Percentiles rank a stretch among this genome's conserved stretches.
phyloP scores from a whole-genome alignment of 208 protist species.

The Leishmania tarentolae region DNA sequence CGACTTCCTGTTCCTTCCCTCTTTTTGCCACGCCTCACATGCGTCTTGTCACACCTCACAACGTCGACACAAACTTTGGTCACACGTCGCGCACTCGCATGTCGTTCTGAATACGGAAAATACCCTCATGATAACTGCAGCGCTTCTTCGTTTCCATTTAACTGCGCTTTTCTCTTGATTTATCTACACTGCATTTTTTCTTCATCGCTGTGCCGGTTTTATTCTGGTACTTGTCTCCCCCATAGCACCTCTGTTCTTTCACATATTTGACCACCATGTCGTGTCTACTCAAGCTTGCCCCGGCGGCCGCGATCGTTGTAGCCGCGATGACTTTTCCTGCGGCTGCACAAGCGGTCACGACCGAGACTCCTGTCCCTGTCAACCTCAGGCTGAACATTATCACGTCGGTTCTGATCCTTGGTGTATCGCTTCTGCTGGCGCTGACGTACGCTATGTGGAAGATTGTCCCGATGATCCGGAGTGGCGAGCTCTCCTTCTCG shows the following conservation, averaged over 20 bases:
- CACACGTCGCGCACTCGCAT: neutral
- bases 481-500: constrained; percentile 39
- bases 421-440: constrained; percentile 25
- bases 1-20: neutral
- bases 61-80: neutral
- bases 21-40: neutral
- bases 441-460: constrained; percentile 27
- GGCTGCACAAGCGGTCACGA: constrained; percentile 6
- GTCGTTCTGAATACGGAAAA: neutral
- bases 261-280: constrained; percentile 2
- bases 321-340: neutral
- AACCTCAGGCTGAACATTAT: constrained; percentile 42
- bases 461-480: constrained; percentile 36
- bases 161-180: too few relatives aligned
- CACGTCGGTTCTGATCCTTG: constrained; percentile 53
- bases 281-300: constrained; percentile 7
- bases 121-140: neutral
- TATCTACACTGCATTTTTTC: too few relatives aligned
- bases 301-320: constrained; percentile 2
- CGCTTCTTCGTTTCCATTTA: neutral
- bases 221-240: neutral
- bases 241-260: neutral
- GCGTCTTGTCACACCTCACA: neutral
- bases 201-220: neutral
- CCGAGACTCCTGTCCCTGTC: constrained; percentile 18